phyloP scores from a whole-genome alignment of 345 rosid species.

The Iberis pinnata region DNA sequence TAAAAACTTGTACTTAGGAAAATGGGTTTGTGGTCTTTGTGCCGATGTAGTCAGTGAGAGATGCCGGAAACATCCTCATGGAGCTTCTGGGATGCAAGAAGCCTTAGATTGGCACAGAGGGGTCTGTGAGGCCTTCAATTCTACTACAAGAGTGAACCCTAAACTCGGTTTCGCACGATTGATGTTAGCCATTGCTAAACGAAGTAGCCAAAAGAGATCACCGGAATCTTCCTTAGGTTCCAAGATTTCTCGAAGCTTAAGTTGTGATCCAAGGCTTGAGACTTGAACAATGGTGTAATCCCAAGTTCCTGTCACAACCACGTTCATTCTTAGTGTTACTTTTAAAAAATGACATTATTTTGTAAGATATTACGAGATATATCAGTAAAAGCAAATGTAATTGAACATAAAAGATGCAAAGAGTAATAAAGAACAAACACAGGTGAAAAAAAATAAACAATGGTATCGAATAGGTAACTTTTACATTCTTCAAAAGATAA shows the following conservation, averaged over 20 bases:
- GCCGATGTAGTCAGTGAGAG: slow-evolving; percentile 48
- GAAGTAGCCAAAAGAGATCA: slow-evolving; percentile 4
- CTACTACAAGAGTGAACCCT: slow-evolving; percentile 23
- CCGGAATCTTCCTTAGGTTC: not conserved
- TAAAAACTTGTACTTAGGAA: slow-evolving; percentile 39
- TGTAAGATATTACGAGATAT: no score
- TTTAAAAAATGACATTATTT: no score
- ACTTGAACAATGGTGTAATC: not conserved
- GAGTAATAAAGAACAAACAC: no score
- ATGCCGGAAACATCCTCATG: slow-evolving; percentile 16
- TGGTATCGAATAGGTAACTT: no score
- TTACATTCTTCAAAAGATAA: slow-evolving; percentile 15
- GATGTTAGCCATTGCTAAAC: slow-evolving; percentile 15
- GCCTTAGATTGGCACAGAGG: slow-evolving; percentile 51
- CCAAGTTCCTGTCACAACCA: no score
- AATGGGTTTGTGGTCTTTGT: slow-evolving; percentile 67
- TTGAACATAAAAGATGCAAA: no score
- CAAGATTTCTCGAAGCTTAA: slow-evolving; percentile 11
- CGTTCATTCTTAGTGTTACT: no score
- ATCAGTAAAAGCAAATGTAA: no score
- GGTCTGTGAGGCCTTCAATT: slow-evolving; percentile 36
- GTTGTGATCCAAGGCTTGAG: slow-evolving; percentile 19
- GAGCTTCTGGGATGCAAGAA: slow-evolving; percentile 26
- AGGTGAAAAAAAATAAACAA: no score
- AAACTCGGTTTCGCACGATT: slow-evolving; percentile 12